A percentile compares a stretch with the other conserved stretches of the same genome.
These are phyloP conservation scores for Millerozyma miso DNA, from an alignment of 805 yeast genomes.

Conservation along the genomic window DNA sequence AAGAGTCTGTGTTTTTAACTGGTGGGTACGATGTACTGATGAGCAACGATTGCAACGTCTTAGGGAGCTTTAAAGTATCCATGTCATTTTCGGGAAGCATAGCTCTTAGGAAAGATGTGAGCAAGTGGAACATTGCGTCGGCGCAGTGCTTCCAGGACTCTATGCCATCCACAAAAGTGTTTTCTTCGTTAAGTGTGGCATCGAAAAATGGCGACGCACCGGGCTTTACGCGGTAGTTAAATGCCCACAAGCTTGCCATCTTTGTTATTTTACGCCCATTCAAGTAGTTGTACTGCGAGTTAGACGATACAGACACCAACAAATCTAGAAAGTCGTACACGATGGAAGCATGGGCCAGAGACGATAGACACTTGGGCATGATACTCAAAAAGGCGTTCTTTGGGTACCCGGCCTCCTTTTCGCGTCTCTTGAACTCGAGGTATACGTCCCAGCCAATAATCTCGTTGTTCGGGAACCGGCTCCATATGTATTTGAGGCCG, in stretches of 20 bases:
- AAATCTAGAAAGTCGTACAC: constrained; percentile 85
- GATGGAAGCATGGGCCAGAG: constrained; percentile 86
- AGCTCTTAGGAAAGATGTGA: constrained; percentile 71
- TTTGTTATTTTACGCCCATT: constrained; percentile 77
- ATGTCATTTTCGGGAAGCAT: constrained; percentile 68
- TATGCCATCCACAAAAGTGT: constrained; percentile 61
- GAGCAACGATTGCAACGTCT: constrained; percentile 58
- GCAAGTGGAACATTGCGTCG: constrained; percentile 79
- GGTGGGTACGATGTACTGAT: constrained; percentile 79
- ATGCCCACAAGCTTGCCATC: constrained; percentile 89
- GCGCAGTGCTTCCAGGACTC: constrained; percentile 76
- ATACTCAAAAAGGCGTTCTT: constrained; percentile 69
- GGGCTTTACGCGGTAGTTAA: constrained; percentile 39
- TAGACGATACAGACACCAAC: constrained; percentile 70
- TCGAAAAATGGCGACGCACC: constrained; percentile 32
- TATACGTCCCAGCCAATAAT: constrained; percentile 86
- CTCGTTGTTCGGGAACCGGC: constrained; percentile 73
- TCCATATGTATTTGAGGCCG: constrained; percentile 81
- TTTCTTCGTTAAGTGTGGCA: constrained; percentile 31
- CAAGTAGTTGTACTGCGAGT: constrained; percentile 72
- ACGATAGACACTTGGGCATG: constrained; percentile 79
- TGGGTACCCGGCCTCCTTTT: constrained; percentile 63
- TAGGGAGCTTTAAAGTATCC: constrained; percentile 57
- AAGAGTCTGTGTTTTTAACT: constrained; percentile 29
- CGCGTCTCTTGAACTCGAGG: constrained; percentile 60